Conservation (phyloP, 208 protist species). For the Porcisia deanei region DNA sequence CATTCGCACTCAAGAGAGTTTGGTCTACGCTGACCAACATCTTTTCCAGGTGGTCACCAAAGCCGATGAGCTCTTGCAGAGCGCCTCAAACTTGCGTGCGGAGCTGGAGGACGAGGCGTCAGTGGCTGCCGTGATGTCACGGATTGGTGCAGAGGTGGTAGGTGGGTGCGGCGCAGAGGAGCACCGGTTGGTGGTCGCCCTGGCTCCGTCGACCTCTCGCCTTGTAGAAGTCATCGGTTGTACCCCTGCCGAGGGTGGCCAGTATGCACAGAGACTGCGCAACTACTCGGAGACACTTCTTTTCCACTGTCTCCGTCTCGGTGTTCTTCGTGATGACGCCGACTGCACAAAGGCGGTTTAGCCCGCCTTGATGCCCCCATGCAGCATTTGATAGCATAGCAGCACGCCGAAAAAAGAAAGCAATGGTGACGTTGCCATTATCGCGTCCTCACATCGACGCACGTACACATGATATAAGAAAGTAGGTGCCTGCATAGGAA, state of each 20-base stretch:
- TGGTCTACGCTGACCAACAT: conserved; percentile 26
- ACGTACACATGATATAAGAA: background rate
- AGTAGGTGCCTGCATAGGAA: background rate
- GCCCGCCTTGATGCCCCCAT: background rate
- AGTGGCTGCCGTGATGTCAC: conserved; percentile 3
- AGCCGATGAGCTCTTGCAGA: conserved; percentile 44
- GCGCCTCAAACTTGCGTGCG: background rate
- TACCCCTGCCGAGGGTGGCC: background rate
- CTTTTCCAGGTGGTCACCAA: conserved; percentile 53
- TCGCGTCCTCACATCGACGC: background rate
- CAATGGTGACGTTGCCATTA: background rate
- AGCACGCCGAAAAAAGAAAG: no score
- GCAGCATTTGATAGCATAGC: no score
- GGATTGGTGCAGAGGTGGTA: background rate
- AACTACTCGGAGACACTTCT: conserved; percentile 7
- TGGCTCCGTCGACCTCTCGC: conserved; percentile 20
- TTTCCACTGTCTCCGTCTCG: conserved; percentile 8
- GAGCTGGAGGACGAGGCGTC: background rate
- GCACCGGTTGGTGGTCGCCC: conserved; percentile 14
- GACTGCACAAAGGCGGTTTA: background rate
- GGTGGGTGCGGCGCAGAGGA: conserved; percentile 11
- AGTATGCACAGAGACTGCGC: conserved; percentile 10
- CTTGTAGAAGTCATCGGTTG: conserved; percentile 15
- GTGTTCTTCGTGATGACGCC: background rate
- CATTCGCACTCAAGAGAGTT: conserved; percentile 29